Evolutionary conservation across 345 rosid genomes (phyloP), one percentile per base, ranked within the genome.

Genomic region (Geranium brycei): DNA sequence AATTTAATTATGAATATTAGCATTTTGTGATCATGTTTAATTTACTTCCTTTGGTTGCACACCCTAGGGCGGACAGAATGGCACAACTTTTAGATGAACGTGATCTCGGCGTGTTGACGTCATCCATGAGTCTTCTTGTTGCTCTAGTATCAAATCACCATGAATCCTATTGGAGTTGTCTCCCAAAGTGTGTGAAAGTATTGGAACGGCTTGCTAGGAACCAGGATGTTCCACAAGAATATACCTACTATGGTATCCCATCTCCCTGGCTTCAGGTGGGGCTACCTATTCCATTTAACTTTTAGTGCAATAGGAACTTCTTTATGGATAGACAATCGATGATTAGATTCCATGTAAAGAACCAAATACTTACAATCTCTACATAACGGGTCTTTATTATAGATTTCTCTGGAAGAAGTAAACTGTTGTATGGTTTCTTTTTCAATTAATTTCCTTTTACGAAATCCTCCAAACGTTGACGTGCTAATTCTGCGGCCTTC

Each of bases 261-360:
- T 84, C 99, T 70, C 99, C 99, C 17, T 95, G 99, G 99, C 96
- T 95, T 71, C 99, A 95, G 99, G 99, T 89, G 40, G 66, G 57
- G 53, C 53, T 47, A 13, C 11, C 15, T 47, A 47, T 47, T 8
- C 14, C 53, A 0, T 47, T 47, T 47, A 47, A 47, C 14, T 47
- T 47, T 13, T 47, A 7, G 3, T 47, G 53, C 11, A 47, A 47
- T 47, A 47, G 14, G 7, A 47, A 3, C 15, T 47, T 47, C 28
- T 47, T 47, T 8, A 47, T 47, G 14, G 53, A 47, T 47, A 10
- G 5, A 7, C 3, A 47, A 47, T 47, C 3, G 53, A 35, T 47
- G 53, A 3, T 47, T 47, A 47, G 15, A 47, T 47, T 47, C 53
- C 53, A 47, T 47, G 12, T 47, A 47, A 47, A 47, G 53, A 13